Base-by-base conservation (phyloP, 176 grass and related monocot species). In the Puccinellia tenuiflora region DNA sequence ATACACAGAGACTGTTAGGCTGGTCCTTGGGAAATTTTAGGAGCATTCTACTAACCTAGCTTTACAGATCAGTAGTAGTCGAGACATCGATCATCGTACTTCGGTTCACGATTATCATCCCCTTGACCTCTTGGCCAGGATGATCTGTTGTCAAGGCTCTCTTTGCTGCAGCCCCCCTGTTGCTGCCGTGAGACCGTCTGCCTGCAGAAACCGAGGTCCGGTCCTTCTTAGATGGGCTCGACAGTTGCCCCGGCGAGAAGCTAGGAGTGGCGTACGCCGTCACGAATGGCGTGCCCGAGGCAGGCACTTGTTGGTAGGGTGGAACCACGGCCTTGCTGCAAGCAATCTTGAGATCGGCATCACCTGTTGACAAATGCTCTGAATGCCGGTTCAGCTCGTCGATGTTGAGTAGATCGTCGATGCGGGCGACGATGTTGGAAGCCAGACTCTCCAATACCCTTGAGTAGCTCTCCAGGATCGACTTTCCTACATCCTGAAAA, bases 391-490 rank as follows among this genome's bases (percentile, higher is more conserved):
- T 94, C 74, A 90, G 80, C 22, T 96, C 89, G 9, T 99, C 93
- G 5, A 92, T 90, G 48, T 86, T 92, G 18, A 99, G 84, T 7
- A 99, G 85, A 78, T 99, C 97, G 14, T 99, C 93, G 11, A 99
- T 92, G 71, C 97, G 93, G 16, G 97, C 86, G 3, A 90, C 51
- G 17, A 96, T 92, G 69, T 96, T 99, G 3, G 90, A 99, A 12
- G 97, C 91, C 50, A 99, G 82, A 68, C 97, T 99, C 84, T 99
- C 97, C 22, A 99, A 28, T 7, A 99, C 93, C 75, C 97, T 93
- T 37, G 93, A 99, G n/a, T 99, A 96, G 29, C 97, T 96, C 86
- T 99, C 97, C 25, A 99, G 21, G 42, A 96, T 96, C 25, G 93
- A 96, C 63, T 96, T 94, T 1, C 93, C 97, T 9, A 99, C 88